Conservation (phyloP, 805 yeast species). For the Kazachstania martiniae region DNA sequence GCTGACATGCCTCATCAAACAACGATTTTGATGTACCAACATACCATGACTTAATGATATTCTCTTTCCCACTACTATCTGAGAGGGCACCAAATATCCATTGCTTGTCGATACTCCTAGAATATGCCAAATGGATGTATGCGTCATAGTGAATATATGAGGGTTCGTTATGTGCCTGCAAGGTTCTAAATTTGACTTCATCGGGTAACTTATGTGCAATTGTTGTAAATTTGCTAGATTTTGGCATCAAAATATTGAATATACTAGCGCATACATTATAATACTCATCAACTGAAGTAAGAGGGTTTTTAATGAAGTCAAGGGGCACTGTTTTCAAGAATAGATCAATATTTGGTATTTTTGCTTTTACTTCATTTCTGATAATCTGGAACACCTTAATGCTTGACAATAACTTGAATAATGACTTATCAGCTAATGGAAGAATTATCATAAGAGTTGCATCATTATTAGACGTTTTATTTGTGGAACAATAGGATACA, state of each 20-base stretch:
- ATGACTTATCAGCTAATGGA: conserved; percentile 15
- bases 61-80: conserved; percentile 64
- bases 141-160: conserved; percentile 39
- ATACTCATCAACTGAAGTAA: conserved; percentile 22
- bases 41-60: conserved; percentile 57
- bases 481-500: conserved; percentile 27
- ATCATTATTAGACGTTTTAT: conserved; percentile 18
- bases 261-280: conserved; percentile 40
- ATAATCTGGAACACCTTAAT: conserved; percentile 39
- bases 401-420: conserved; percentile 38
- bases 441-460: conserved; percentile 22
- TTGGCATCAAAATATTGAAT: conserved; percentile 41
- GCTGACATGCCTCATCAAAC: conserved; percentile 52
- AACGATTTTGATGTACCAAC: conserved; percentile 27
- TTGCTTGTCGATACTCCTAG: conserved; percentile 64
- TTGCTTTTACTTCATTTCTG: conserved; percentile 26
- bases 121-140: conserved; percentile 77
- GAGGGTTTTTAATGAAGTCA: conserved; percentile 30
- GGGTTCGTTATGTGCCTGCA: conserved; percentile 20
- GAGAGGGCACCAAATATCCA: conserved; percentile 90
- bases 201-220: conserved; percentile 34
- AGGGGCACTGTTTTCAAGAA: conserved; percentile 33
- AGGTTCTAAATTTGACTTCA: conserved; percentile 34
- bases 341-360: conserved; percentile 21
- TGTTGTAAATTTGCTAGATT: conserved; percentile 26